Percentiles rank a stretch among this genome's conserved stretches.
Conservation (phyloP, 257 asterid genomes). For the Henckelia pumila region DNA sequence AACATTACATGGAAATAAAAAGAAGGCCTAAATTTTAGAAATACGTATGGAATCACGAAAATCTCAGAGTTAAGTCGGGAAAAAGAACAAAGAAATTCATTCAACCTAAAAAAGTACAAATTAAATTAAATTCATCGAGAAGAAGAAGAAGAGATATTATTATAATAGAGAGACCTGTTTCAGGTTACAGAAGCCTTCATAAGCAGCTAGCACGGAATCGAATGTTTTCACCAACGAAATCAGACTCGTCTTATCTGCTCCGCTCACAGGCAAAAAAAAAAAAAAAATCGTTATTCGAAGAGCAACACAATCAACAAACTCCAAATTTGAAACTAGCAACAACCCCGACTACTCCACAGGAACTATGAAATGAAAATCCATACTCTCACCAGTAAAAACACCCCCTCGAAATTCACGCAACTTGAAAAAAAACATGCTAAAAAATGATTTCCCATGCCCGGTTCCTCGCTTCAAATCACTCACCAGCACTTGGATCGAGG, state of each 20-base stretch:
- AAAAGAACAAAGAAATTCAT: neutral
- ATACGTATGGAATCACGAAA: neutral
- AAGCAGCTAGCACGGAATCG: constrained; percentile 75
- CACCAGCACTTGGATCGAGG: constrained; percentile 66
- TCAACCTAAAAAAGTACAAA: neutral
- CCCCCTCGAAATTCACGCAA: constrained; percentile 18
- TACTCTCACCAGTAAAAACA: neutral
- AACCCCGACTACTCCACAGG: neutral
- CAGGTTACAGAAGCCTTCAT: constrained; percentile 82
- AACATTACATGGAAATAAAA: neutral
- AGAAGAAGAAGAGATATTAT: neutral
- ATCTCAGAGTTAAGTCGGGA: neutral
- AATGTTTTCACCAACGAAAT: constrained; percentile 66
- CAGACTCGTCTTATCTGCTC: constrained; percentile 48
- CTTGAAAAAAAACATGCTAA: constrained; percentile 8
- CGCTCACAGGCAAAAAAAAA: constrained; percentile 22
- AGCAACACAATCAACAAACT: constrained; percentile 9
- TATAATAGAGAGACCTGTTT: constrained; percentile 52
- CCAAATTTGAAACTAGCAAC: neutral
- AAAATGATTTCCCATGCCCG: constrained; percentile 1
- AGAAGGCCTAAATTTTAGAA: neutral
- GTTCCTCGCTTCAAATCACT: constrained; percentile 16
- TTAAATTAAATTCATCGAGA: neutral
- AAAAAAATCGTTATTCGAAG: constrained; percentile 8
- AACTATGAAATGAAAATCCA: neutral